A percentile compares a stretch with the other conserved stretches of the same genome.
Evolutionary conservation across 768 basidiomycete species (phyloP).

Genomic region (Phlebiopsis flavidoalba): DNA sequence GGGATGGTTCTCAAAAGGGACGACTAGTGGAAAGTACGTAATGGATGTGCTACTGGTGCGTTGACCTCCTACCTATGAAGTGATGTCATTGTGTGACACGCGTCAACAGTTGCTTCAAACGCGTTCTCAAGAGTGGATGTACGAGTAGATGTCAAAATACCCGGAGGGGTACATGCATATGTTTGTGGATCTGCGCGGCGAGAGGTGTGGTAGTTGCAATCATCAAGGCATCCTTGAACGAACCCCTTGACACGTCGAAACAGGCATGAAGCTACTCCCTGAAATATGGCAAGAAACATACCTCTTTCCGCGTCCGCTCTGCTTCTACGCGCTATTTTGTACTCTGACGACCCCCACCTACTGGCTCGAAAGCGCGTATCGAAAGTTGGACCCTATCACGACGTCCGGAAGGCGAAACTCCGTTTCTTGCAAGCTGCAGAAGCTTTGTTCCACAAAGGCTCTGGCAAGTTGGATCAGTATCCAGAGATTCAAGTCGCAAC

Average conservation of each 20-base stretch:
- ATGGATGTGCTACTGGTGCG: constrained; percentile 91
- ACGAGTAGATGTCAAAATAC: constrained; percentile 96
- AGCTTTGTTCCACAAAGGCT: constrained; percentile 81
- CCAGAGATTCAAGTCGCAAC: constrained; percentile 99
- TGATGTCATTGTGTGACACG: neutral
- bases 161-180: constrained; percentile 93
- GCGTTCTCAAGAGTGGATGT: constrained; percentile 97
- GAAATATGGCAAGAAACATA: constrained; percentile 98
- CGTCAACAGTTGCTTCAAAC: constrained; percentile 79
- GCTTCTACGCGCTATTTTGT: constrained; percentile 85
- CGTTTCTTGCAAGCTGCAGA: constrained; percentile 91
- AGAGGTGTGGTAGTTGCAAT: constrained; percentile 58
- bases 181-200: constrained; percentile 91
- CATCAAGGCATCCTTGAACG: constrained; percentile 9
- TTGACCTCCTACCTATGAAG: constrained; percentile 5
- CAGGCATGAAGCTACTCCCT: constrained; percentile 84
- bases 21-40: constrained; percentile 87
- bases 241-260: neutral
- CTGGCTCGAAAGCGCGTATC: constrained; percentile 86
- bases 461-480: constrained; percentile 97
- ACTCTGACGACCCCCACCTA: constrained; percentile 95
- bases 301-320: constrained; percentile 89
- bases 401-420: constrained; percentile 81
- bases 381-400: constrained; percentile 93
- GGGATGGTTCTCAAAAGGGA: constrained; percentile 87